phyloP scores from a whole-genome alignment of 2,329 filamentous ascomycete species.

The Apiospora malaysiana region DNA sequence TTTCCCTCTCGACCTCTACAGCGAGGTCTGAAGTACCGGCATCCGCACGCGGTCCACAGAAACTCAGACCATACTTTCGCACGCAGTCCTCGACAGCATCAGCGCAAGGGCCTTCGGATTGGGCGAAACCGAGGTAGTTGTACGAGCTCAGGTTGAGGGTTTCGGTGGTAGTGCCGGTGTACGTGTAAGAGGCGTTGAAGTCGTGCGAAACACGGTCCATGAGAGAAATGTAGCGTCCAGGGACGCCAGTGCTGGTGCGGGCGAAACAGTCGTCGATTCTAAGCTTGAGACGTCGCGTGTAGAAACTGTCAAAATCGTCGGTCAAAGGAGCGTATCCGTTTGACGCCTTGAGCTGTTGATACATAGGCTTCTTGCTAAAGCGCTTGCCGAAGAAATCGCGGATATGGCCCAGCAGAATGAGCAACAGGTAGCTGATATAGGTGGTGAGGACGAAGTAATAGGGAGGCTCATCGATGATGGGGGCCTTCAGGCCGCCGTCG shows the following conservation, averaged over 20 bases:
- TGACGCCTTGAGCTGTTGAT: slow-evolving; percentile 79
- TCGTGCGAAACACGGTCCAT: slow-evolving; percentile 90
- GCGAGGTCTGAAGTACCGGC: slow-evolving; percentile 87
- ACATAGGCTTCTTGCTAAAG: slow-evolving; percentile 82
- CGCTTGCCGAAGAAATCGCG: slow-evolving; percentile 98
- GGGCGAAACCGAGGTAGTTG: slow-evolving; percentile 98
- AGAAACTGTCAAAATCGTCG: slow-evolving; percentile 99
- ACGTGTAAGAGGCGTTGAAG: slow-evolving; percentile 88
- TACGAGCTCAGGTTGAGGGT: slow-evolving; percentile 99
- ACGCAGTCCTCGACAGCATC: slow-evolving; percentile 88
- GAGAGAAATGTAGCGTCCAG: slow-evolving; percentile 90
- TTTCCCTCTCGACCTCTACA: slow-evolving; percentile 85
- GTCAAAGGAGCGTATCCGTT: slow-evolving; percentile 96
- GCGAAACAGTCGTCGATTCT: slow-evolving; percentile 97
- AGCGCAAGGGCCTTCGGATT: slow-evolving; percentile 95
- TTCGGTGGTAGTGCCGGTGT: slow-evolving; percentile 89
- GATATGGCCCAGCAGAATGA: slow-evolving; percentile 94
- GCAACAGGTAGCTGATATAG: slow-evolving; percentile 95
- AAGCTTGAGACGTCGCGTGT: slow-evolving; percentile 89
- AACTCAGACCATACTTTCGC: slow-evolving; percentile 82
- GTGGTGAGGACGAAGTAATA: slow-evolving; percentile 98
- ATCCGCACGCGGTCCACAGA: slow-evolving; percentile 82
- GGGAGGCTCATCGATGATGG: slow-evolving; percentile 91
- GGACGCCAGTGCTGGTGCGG: slow-evolving; percentile 89
- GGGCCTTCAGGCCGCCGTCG: slow-evolving; percentile 72